These are phyloP conservation scores for Torulaspora gathmanii DNA, from an alignment of 805 yeast species.

Conservation along the genomic window DNA sequence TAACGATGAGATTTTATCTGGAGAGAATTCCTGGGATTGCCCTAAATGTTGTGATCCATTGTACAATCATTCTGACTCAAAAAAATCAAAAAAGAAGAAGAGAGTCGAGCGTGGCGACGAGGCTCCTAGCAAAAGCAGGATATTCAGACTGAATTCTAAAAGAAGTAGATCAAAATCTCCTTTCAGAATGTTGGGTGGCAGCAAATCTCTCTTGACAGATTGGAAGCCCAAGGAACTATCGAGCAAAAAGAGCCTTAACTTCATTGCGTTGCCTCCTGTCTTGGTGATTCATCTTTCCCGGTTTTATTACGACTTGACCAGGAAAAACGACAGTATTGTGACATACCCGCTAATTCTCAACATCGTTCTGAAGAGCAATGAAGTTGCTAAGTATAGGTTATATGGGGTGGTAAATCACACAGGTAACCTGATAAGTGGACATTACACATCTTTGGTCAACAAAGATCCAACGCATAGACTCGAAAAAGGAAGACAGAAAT, in stretches of 20 bases:
- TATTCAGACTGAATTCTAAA: slow-evolving; percentile 17
- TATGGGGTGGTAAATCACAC: slow-evolving; percentile 65
- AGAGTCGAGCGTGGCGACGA: slow-evolving; percentile 6
- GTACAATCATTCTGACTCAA: slow-evolving; percentile 8
- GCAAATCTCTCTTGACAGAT: slow-evolving; percentile 33
- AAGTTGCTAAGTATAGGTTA: slow-evolving; percentile 44
- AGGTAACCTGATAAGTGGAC: slow-evolving; percentile 70
- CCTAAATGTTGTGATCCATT: slow-evolving; percentile 50
- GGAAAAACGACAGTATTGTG: slow-evolving; percentile 48
- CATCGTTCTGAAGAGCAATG: slow-evolving; percentile 41
- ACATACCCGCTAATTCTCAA: slow-evolving; percentile 53
- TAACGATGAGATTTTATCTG: slow-evolving; percentile 56
- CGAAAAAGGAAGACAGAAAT: slow-evolving; percentile 39
- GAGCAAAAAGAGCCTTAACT: slow-evolving; percentile 65
- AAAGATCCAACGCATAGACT: slow-evolving; percentile 40
- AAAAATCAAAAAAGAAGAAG: slow-evolving; percentile 28
- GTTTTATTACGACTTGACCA: slow-evolving; percentile 54
- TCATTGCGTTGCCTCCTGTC: slow-evolving; percentile 74
- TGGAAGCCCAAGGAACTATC: slow-evolving; percentile 34
- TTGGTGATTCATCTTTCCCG: slow-evolving; percentile 82
- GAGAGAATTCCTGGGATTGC: slow-evolving; percentile 82
- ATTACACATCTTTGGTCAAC: slow-evolving; percentile 65
- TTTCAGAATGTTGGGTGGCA: slow-evolving; percentile 10
- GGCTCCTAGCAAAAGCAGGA: slow-evolving; percentile 26
- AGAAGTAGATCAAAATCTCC: slow-evolving; percentile 29